These are phyloP conservation scores for Xenoacremonium recifei DNA, from an alignment of 2,329 filamentous ascomycete species.

Conservation along the genomic window DNA sequence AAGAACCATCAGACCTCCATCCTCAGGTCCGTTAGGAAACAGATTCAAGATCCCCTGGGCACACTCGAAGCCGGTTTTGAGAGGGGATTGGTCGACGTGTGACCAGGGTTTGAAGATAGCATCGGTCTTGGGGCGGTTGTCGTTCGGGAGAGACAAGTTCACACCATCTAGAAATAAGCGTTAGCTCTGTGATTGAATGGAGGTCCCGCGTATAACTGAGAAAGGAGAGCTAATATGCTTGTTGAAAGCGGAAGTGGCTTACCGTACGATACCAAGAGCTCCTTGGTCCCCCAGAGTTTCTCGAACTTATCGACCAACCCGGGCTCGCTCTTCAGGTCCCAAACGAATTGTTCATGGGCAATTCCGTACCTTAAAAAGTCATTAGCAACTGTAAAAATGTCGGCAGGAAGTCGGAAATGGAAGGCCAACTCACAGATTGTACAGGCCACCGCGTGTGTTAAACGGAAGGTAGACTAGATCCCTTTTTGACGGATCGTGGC, in stretches of 20 bases:
- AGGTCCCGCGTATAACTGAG: too few species aligned
- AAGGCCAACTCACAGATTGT: too few species aligned
- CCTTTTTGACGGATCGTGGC: too few species aligned
- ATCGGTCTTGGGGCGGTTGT: slow-evolving; percentile 13
- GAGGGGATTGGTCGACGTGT: slow-evolving; percentile 30
- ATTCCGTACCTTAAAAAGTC: too few species aligned
- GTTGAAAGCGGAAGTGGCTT: slow-evolving; percentile 38
- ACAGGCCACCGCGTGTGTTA: too few species aligned
- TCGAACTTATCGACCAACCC: slow-evolving; percentile 38
- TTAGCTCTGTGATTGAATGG: too few species aligned
- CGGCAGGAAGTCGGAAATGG: too few species aligned
- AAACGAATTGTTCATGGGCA: slow-evolving; percentile 39
- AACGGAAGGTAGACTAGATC: too few species aligned
- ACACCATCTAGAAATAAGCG: background rate
- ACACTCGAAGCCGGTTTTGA: slow-evolving; percentile 25
- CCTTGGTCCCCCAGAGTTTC: slow-evolving; percentile 38
- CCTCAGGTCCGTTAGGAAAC: slow-evolving; percentile 11
- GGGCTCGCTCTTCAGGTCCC: slow-evolving; percentile 37
- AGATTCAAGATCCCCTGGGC: slow-evolving; percentile 28
- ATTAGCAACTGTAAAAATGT: too few species aligned
- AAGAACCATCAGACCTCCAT: slow-evolving; percentile 15
- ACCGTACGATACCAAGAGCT: slow-evolving; percentile 46
- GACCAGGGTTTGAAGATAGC: slow-evolving; percentile 21
- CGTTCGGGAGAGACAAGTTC: background rate
- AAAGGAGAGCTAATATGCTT: too few species aligned